Conservation (phyloP, 208 protist genomes). For the Vickermania ingenoplastis region DNA sequence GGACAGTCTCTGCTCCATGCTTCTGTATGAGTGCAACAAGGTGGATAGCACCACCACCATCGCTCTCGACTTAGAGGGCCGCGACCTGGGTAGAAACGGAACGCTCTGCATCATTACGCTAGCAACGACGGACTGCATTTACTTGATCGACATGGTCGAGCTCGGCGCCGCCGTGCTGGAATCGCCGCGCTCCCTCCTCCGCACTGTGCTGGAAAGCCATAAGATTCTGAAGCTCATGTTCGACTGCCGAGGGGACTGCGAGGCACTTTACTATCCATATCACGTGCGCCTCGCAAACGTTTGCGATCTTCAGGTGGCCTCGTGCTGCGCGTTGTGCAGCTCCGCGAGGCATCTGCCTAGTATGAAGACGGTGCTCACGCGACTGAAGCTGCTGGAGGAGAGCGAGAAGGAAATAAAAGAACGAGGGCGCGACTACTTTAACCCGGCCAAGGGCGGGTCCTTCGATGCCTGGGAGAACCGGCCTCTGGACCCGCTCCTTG, state of each 20-base stretch:
- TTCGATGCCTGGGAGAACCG: conserved; percentile 41
- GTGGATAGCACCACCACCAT: conserved; percentile 8
- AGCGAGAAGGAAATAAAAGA: conserved; percentile 30
- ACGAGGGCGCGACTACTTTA: conserved; percentile 29
- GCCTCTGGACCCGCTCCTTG: conserved; percentile 28
- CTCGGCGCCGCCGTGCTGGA: conserved; percentile 21
- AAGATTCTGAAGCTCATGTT: conserved; percentile 53
- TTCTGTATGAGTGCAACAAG: conserved; percentile 7
- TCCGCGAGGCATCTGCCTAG: conserved; percentile 19
- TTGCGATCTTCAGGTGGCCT: conserved; percentile 41
- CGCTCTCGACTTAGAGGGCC: conserved; percentile 43
- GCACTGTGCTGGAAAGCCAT: conserved; percentile 22
- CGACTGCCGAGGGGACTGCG: conserved; percentile 53
- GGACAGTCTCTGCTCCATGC: not conserved
- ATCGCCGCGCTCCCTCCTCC: conserved; percentile 8
- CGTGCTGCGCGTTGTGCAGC: conserved; percentile 21
- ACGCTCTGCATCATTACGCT: conserved; percentile 53
- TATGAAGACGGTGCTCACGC: conserved; percentile 37
- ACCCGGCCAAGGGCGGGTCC: conserved; percentile 28
- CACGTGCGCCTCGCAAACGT: conserved; percentile 29
- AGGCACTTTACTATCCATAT: conserved; percentile 46
- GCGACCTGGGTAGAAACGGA: conserved; percentile 27
- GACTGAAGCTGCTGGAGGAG: conserved; percentile 22
- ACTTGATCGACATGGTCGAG: conserved; percentile 43
- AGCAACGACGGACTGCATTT: conserved; percentile 35